Evolutionary conservation across 2,329 filamentous ascomycete genomes (phyloP).

Genomic region (Botryotinia globosa): DNA sequence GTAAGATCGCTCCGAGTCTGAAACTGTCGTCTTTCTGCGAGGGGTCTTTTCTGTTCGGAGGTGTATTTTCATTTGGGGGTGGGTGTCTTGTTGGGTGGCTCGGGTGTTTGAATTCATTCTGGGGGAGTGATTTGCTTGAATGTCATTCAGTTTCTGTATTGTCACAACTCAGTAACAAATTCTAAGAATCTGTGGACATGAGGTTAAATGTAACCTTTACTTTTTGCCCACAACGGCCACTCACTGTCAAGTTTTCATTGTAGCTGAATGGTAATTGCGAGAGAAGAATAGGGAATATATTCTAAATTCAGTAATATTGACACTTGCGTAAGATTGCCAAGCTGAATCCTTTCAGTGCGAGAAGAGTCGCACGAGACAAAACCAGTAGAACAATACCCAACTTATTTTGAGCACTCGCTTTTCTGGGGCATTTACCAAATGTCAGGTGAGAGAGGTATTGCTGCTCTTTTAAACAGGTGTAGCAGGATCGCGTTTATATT

Average conservation of each 20-base stretch:
- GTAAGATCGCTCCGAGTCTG: neutral
- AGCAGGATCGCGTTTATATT: neutral
- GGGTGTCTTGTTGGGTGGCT: neutral
- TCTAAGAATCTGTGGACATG: neutral
- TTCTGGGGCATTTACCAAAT: neutral
- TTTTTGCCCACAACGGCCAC: neutral
- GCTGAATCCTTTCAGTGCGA: neutral
- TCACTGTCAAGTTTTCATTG: neutral
- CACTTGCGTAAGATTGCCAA: neutral
- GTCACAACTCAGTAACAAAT: neutral
- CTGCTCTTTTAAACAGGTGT: neutral
- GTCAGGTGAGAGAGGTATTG: neutral
- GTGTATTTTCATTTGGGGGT: neutral
- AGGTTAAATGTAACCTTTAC: neutral
- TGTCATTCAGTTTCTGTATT: neutral
- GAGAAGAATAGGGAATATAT: neutral
- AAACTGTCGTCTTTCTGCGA: accelerated
- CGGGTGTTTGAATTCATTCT: neutral
- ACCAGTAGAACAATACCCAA: neutral
- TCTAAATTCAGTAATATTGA: neutral
- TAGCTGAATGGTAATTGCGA: neutral
- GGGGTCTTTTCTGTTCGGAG: neutral
- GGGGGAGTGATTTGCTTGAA: neutral
- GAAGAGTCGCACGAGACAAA: neutral
- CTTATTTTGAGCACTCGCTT: neutral